Evolutionary conservation across 208 protist species (phyloP).

Genomic region (Leishmania amazonensis): DNA sequence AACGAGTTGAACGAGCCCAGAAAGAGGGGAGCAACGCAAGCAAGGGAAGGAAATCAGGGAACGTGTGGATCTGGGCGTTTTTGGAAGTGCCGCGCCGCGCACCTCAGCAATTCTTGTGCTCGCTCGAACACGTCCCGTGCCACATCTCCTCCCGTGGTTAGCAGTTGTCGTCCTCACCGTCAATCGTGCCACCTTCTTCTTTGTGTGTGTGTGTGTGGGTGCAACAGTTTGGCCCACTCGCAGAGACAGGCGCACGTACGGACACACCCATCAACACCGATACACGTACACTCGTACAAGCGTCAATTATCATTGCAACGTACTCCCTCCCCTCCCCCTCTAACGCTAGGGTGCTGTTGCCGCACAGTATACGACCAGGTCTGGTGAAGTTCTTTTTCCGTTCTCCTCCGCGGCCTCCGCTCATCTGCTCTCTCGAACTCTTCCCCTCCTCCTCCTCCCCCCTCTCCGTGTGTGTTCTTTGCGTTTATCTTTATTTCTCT

Average conservation of each 20-base stretch:
- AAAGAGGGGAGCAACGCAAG: not conserved
- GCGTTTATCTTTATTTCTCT: not conserved
- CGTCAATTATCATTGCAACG: not conserved
- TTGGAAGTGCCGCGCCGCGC: not conserved
- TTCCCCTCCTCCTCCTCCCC: not conserved
- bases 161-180: not conserved
- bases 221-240: not conserved
- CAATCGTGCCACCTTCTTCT: not conserved
- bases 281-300: not conserved
- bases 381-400: conserved; percentile 8
- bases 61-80: not conserved
- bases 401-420: not conserved
- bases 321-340: not conserved
- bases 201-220: too few species aligned
- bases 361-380: conserved; percentile 13
- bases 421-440: conserved; percentile 3
- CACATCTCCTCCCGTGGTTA: not conserved
- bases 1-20: not conserved
- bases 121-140: too few species aligned
- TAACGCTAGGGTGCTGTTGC: not conserved
- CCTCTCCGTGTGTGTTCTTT: not conserved
- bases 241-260: not conserved
- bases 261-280: not conserved
- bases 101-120: not conserved
- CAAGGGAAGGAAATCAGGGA: not conserved